Base-by-base conservation (phyloP, 352 stramenopile genomes). In the Thraustotheca clavata region DNA sequence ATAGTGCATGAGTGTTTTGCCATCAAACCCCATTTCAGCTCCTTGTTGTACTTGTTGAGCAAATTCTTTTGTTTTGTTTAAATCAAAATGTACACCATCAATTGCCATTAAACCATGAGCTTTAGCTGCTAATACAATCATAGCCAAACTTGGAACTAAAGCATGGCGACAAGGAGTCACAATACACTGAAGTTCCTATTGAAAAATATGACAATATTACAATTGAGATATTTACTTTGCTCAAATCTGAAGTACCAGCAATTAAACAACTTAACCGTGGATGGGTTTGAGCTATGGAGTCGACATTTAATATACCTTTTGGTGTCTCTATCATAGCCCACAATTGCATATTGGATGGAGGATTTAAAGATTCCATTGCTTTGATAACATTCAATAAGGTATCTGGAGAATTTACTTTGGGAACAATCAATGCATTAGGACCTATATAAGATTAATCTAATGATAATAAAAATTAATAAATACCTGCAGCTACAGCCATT, bases 291-390 rank as follows among this genome's bases (percentile, higher is more conserved):
- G 66, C 60, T 29, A 76, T 75, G 20, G 71, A 43, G 3, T 70
- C 50, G 4, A 66, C 69, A 43, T 76, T 73, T 22, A 75, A 34
- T n/a, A 78, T 61, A 14, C 71, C 70, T 18, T 39, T 49, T 31
- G 72, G 66, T 24, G 72, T 78, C 62, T 78, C 72, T n/a, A 78
- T 76, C 52, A 78, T 61, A 63, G 60, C 68, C 72, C 72, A 78
- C 24, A 78, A 71, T 11, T 14, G 18, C 33, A 77, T 54, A n/a
- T 29, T 62, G 9, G 52, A 47, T 8, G 62, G 60, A 5, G 61
- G 61, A 43, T 67, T 69, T 18, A 36, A 41, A 14, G 54, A 41
- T 9, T 46, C 41, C 31, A 76, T 69, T 24, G 52, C 48, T n/a
- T 67, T 32, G 24, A 63, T 48, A 18, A 77, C 39, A 7, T 71